Base-by-base conservation (phyloP, 2,329 filamentous ascomycete genomes). In the Teratosphaeria gauchensis region DNA sequence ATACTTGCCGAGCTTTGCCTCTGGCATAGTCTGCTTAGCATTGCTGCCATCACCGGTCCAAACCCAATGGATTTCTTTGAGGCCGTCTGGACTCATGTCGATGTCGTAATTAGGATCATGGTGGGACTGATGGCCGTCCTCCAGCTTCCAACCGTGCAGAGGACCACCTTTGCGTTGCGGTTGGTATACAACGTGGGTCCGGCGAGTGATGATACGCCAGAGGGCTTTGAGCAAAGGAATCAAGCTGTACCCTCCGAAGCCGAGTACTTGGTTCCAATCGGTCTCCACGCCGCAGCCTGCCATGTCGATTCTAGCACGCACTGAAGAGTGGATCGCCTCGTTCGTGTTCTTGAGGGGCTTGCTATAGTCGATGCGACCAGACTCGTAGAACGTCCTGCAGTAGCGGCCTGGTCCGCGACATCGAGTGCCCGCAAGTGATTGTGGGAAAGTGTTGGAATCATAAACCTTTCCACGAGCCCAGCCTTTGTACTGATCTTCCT, bases 291-390 rank as follows among this genome's bases (percentile, higher is more conserved):
- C 65, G 12, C 64, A 56, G 24, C 68, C 71, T 14, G 64, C 68
- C n/a, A 69, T 61, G 48, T 72, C 69, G 38, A 72, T 69, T 5
- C 71, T 68, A 8, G 66, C 65, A 11, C 71, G 66, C 1, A 71
- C 70, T 1, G 69, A 73, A 28, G 71, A 67, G 58, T 74, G 72
- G 28, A 74, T 69, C 28, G 62, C 65, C 58, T 74, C 72, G 33
- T 70, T 64, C 3, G 71, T 74, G 55, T 69, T 64, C 21, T 62
- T 56, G 19, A 72, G 63, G 11, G 68, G 59, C 9, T 55, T 54
- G 5, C 60, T 55, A 7, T 58, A 57, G 9, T 65, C 60, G 1
- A 62, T 63, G 4, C 61, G 62, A 11, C 68, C 69, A 1, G 65
- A 69, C 16, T 65, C 61, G 53, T 68, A 69, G 56, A 68, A 61